Conservation (phyloP, 768 basidiomycete genomes). For the Tricholoma terreum region DNA sequence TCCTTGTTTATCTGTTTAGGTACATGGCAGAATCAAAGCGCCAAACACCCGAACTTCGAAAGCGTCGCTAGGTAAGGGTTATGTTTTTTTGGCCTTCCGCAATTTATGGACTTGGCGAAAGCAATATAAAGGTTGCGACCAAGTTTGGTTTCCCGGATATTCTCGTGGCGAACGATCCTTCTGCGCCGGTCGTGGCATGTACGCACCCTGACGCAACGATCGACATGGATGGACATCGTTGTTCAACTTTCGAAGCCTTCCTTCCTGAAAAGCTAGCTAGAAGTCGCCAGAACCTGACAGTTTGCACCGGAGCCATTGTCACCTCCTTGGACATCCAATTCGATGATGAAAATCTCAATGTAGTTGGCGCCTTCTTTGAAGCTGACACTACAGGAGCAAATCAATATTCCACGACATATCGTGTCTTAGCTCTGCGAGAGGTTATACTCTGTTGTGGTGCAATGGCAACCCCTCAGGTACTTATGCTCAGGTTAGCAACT, state of each 20-base stretch:
- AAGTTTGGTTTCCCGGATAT: constrained; percentile 19
- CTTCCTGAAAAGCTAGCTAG: constrained; percentile 14
- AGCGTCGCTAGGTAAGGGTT: constrained; percentile 3
- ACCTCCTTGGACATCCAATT: constrained; percentile 9
- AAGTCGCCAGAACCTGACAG: constrained; percentile 15
- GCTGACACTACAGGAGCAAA: background rate
- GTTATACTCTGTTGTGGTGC: constrained; percentile 37
- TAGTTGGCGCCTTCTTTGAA: background rate
- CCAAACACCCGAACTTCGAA: constrained; percentile 6
- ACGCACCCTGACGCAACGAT: constrained; percentile 19
- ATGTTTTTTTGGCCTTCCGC: background rate
- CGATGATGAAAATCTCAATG: background rate
- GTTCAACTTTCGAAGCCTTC: constrained; percentile 21
- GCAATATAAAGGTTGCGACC: constrained; percentile 9
- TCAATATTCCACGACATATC: background rate
- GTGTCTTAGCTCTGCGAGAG: constrained; percentile 14
- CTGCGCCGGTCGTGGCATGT: constrained; percentile 14
- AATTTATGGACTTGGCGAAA: background rate
- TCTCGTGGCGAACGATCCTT: constrained; percentile 17
- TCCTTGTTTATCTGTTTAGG: constrained; percentile 5
- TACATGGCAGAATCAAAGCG: constrained; percentile 15
- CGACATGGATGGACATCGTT: constrained; percentile 15
- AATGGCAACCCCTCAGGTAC: constrained; percentile 40
- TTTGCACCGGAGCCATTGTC: constrained; percentile 21
- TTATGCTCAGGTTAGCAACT: constrained; percentile 28